phyloP scores from a whole-genome alignment of 345 rosid genomes.

The Mercurialis annua region DNA sequence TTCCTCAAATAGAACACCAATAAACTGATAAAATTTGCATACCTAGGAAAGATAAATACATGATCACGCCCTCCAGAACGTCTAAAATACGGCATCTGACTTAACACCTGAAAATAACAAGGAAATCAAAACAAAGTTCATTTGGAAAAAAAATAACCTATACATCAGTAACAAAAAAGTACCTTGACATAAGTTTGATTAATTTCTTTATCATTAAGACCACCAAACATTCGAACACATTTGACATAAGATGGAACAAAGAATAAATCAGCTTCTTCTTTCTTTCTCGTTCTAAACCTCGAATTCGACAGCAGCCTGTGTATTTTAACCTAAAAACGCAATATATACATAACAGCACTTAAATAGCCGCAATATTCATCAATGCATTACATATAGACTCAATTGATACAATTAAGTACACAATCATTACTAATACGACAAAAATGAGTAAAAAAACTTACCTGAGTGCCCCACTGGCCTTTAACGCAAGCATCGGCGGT shows the following conservation, averaged over 20 bases:
- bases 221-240: constrained; percentile 90
- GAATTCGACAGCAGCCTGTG: constrained; percentile 67
- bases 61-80: constrained; percentile 95
- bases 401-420: neutral
- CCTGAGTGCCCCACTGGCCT: constrained; percentile 99
- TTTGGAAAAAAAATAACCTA: too few relatives aligned
- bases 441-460: too few relatives aligned
- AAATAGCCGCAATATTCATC: too few relatives aligned
- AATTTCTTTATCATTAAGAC: constrained; percentile 89
- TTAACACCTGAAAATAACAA: constrained; percentile 50
- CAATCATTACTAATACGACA: too few relatives aligned
- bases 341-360: too few relatives aligned
- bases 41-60: constrained; percentile 95
- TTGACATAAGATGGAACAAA: constrained; percentile 90
- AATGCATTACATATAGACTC: too few relatives aligned
- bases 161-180: neutral
- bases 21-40: neutral
- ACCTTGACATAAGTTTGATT: constrained; percentile 86
- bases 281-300: constrained; percentile 57
- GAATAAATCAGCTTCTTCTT: constrained; percentile 88
- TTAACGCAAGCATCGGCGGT: constrained; percentile 57
- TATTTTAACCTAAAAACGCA: constrained; percentile 62
- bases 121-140: too few relatives aligned
- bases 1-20: too few relatives aligned
- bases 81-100: constrained; percentile 93